phyloP scores from a whole-genome alignment of 345 rosid genomes.

The Boechera stricta region DNA sequence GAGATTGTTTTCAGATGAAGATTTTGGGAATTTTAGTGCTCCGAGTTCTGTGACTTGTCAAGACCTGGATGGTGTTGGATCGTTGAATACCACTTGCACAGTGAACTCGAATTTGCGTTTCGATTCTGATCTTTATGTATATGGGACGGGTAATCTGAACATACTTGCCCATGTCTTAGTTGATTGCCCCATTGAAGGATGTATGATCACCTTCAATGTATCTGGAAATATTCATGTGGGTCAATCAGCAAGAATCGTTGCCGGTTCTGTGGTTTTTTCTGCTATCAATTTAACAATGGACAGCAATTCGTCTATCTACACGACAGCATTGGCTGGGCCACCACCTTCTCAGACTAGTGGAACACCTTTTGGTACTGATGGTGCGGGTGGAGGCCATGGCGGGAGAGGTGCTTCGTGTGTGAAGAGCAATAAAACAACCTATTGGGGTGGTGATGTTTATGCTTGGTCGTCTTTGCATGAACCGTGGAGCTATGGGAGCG shows the following conservation, averaged over 20 bases:
- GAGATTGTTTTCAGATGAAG: slow-evolving; percentile 42
- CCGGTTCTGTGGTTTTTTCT: slow-evolving; percentile 72
- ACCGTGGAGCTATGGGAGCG: slow-evolving; percentile 96
- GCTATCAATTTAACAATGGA: slow-evolving; percentile 72
- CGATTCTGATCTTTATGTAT: slow-evolving; percentile 61
- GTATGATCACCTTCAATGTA: slow-evolving; percentile 68
- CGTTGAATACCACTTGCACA: slow-evolving; percentile 81
- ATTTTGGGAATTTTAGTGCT: slow-evolving; percentile 38
- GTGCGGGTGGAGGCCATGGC: slow-evolving; percentile 99
- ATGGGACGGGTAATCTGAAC: slow-evolving; percentile 77
- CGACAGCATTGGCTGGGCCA: slow-evolving; percentile 78
- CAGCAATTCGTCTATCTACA: slow-evolving; percentile 63
- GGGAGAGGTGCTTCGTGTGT: slow-evolving; percentile 95
- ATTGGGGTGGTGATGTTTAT: slow-evolving; percentile 98
- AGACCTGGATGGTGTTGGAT: slow-evolving; percentile 88
- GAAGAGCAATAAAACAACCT: slow-evolving; percentile 59
- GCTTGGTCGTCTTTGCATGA: slow-evolving; percentile 81
- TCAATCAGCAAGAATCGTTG: slow-evolving; percentile 61
- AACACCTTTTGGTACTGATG: slow-evolving; percentile 77
- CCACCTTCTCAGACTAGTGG: slow-evolving; percentile 99
- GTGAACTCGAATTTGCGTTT: slow-evolving; percentile 70
- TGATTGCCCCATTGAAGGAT: slow-evolving; percentile 71
- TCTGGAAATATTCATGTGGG: slow-evolving; percentile 80
- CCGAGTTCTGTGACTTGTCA: slow-evolving; percentile 50
- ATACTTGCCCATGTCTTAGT: slow-evolving; percentile 75